Base-by-base conservation (phyloP, 768 basidiomycete species). In the Lentinula boryana region DNA sequence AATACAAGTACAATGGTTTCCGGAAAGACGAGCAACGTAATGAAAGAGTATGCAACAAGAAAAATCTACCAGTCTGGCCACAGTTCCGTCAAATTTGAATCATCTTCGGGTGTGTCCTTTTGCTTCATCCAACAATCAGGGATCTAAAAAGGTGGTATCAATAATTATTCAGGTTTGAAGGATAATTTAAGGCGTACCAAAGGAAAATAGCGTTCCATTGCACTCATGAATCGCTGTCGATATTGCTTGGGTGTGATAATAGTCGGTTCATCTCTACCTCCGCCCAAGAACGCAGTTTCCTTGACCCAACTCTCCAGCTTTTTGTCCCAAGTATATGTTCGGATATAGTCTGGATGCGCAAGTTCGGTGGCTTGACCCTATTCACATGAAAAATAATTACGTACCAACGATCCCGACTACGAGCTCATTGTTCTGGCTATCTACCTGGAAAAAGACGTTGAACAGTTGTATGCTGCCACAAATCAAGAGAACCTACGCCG, bases 291-390 rank as follows among this genome's bases (percentile, higher is more conserved):
- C 0, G 91, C 83, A 2, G 93, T 88, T 66, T 98, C 97, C 69
- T 98, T 99, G 48, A 98, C 93, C 95, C 93, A 97, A 62, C 89
- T 98, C 75, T 98, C 97, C 16, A 99, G 77, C 66, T 94, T 95
- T 78, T 99, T 99, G 77, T 99, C 97, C 94, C 94, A 97, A 0
- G 93, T 96, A 69, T 95, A 96, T 3, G 94, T 95, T 8, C 95
- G 89, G 64, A 96, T 92, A 68, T 94, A 97, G 71, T 97, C 94
- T 95, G 58, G 27, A 53, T 10, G 12, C 3, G 38, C 16, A 55
- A 46, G 32, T 38, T 18, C 12, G 40, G 15, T 40, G 16, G 31
- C 13, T 35, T 5, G 46, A 40, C 21, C 16, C 41, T 27, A 41
- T 21, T 27, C 9, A n/a, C 2, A 44, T 38, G 7, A 13, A 1